Base-by-base conservation (phyloP, 1,139 yeast species). In the Arxiozyma bovina region DNA sequence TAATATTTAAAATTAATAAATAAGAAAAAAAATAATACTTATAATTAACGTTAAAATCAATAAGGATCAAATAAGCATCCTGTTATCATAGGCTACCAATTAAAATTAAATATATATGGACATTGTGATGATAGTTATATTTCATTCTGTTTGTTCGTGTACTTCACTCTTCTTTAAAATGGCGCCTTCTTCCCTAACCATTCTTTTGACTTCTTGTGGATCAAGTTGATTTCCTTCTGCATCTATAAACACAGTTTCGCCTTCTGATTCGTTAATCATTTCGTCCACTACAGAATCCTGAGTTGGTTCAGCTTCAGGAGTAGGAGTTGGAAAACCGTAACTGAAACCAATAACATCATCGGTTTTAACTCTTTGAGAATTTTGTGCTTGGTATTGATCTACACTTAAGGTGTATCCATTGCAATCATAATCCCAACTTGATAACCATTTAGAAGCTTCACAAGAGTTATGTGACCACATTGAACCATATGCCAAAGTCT, bases 341-440 rank as follows among this genome's bases (percentile, higher is more conserved):
- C 42, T 48, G 15, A 51, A 20, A 18, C 44, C 5, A 17, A 43
- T 9, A 12, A 34, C 27, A 7, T 43, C 48, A 22, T 44, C 44
- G 18, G 51, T 15, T 12, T 30, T 30, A 6, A 17, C 23, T 30
- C 42, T 51, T 30, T 42, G 42, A 21, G 44, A 22, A 21, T 45
- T 45, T 42, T 58, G 58, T 38, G 57, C 54, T 27, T 47, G 38
- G 20, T 42, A 47, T 11, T 51, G 48, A 22, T 48, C 53, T 63
- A 66, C 1, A 60, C 66, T 21, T 58, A 64, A 45, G 42, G 63
- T 55, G 54, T 63, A 89, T 22, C 76, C 65, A 58, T 74, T 73
- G 72, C 99, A 93, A 66, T 84, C 87, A 68, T 83, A 93, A 75
- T 93, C 99, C 99, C 96, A 88, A 11, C 80, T 74, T 21, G 75